These are phyloP conservation scores for Boletales sp. DNA, from an alignment of 768 basidiomycete genomes.

Conservation along the genomic window DNA sequence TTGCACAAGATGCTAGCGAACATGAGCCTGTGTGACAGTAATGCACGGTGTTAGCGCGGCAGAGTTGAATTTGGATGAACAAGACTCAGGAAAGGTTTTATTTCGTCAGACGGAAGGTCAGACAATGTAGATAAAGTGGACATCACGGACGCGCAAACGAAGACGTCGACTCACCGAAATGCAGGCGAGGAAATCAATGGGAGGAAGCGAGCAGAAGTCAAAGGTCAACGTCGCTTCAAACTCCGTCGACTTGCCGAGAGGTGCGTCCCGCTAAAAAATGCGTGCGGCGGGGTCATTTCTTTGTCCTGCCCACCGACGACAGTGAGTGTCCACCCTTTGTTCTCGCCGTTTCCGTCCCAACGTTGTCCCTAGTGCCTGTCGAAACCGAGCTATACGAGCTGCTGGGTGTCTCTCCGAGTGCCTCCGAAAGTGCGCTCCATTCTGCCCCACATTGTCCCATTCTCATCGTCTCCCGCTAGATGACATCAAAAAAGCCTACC, in stretches of 20 bases:
- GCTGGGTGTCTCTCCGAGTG: conserved; percentile 66
- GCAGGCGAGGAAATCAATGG: neutral
- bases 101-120: conserved; percentile 59
- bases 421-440: conserved; percentile 59
- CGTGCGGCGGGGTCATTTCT: conserved; percentile 10
- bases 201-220: neutral
- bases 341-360: neutral
- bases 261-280: conserved; percentile 29
- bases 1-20: conserved; percentile 35
- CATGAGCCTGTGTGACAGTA: conserved; percentile 22
- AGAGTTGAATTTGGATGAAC: conserved; percentile 2
- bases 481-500: conserved; percentile 94
- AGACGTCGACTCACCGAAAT: conserved; percentile 18
- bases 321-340: conserved; percentile 25
- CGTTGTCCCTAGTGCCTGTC: conserved; percentile 50
- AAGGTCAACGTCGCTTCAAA: conserved; percentile 21
- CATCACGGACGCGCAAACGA: conserved; percentile 46
- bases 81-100: conserved; percentile 20
- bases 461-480: conserved; percentile 36
- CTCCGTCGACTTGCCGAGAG: conserved; percentile 30
- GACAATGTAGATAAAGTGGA: conserved; percentile 90
- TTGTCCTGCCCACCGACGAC: conserved; percentile 8
- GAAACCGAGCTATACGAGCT: conserved; percentile 87
- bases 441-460: neutral
- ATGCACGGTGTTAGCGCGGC: conserved; percentile 30